Base-by-base conservation (phyloP, 495 filamentous ascomycete species). In the Daldinia caldariorum region DNA sequence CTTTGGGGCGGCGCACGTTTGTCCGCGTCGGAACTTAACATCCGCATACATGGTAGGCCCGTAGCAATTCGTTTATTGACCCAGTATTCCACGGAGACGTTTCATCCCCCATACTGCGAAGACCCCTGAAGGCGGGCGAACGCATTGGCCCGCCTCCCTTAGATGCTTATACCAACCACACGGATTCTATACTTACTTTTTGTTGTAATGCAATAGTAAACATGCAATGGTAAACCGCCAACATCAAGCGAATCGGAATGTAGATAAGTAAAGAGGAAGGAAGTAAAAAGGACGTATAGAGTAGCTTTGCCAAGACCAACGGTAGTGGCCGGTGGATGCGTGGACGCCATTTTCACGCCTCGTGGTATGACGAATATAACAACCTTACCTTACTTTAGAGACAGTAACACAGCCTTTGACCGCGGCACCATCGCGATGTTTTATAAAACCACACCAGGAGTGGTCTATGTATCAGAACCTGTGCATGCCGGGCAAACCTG, bases 71-170 rank as follows among this genome's bases (percentile, higher is more conserved):
- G 26, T 26, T 26, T 26, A 26, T 26, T 26, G 3, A 26, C 26
- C 26, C 26, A 26, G 26, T 63, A 35, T 20, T 54, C 34, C 53
- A 66, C 49, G n/a, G 6, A 14, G 41, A 22, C 8, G 4, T 38
- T 39, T 37, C 16, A 39, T 26, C 20, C 47, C 47, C 20, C 34
- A 50, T 50, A 55, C 16, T 60, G 16, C 26, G 14, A 61, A 13
- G 26, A 64, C 67, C 67, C 67, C 39, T 60, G 61, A 43, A 50
- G 29, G 8, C 67, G 67, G 67, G 61, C 20, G 32, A 43, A 34
- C 49, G 57, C 61, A 70, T 70, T 20, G 29, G 6, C 56, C 32
- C 53, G 49, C 51, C 31, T 58, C 13, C 26, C 26, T 26, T 26
- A 26, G 26, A 26, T 26, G 26, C 37, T 37, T 50, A 53, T 53